phyloP scores from a whole-genome alignment of 2,329 filamentous ascomycete species.

The Sporothrix sp. region DNA sequence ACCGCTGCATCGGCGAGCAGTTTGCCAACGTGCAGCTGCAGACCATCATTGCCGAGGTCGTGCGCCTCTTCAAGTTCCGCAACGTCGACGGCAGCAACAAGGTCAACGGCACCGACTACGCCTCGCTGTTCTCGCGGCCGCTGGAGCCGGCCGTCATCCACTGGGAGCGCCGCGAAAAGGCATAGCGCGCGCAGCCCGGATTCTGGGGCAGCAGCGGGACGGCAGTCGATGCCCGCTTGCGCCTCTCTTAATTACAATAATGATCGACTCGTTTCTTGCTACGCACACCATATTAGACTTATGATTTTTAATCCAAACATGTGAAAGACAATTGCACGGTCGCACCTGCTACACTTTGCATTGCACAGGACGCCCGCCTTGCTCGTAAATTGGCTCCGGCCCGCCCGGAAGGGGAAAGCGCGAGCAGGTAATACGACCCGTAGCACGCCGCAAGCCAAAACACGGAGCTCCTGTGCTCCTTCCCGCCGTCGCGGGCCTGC shows the following conservation, averaged over 20 bases:
- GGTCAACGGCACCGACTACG: slow-evolving; percentile 59
- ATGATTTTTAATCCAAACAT: slow-evolving; percentile 5
- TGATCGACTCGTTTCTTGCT: slow-evolving; percentile 2
- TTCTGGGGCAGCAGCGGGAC: neutral
- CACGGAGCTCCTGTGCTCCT: too few species aligned
- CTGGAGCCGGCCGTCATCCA: slow-evolving; percentile 59
- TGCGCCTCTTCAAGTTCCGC: slow-evolving; percentile 69
- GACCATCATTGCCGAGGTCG: slow-evolving; percentile 68
- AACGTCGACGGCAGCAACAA: slow-evolving; percentile 62
- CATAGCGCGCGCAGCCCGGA: slow-evolving; percentile 13
- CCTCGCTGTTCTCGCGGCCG: slow-evolving; percentile 64
- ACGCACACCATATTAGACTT: neutral
- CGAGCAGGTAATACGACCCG: neutral
- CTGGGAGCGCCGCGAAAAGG: slow-evolving; percentile 60
- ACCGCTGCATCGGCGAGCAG: slow-evolving; percentile 93
- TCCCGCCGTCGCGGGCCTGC: too few species aligned
- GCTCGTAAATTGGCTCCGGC: too few species aligned
- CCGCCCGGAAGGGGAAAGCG: slow-evolving; percentile 1
- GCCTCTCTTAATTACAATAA: neutral
- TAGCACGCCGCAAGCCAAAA: too few species aligned
- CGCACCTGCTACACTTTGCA: too few species aligned
- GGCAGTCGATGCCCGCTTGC: neutral
- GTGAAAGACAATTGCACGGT: neutral
- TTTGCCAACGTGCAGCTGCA: slow-evolving; percentile 90
- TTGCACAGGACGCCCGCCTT: too few species aligned